These are phyloP conservation scores for Neurospora discreta DNA, from an alignment of 495 filamentous ascomycete genomes.

Conservation along the genomic window DNA sequence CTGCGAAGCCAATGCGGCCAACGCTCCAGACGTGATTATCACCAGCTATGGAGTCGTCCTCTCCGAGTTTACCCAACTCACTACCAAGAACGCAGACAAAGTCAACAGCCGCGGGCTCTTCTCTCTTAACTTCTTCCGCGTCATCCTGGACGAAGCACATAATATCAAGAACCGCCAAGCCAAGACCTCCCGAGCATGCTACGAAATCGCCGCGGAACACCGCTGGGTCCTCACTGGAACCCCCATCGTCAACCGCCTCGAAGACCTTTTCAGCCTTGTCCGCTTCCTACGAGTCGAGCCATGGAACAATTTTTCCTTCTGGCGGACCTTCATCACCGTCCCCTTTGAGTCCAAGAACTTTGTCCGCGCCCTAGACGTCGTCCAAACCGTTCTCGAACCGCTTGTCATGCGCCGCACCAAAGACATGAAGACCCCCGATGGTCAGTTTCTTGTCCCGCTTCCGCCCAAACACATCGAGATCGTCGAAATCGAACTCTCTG, in stretches of 20 bases:
- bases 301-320: constrained; percentile 97
- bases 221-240: constrained; percentile 93
- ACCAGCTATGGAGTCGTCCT: constrained; percentile 93
- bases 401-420: constrained; percentile 92
- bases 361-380: constrained; percentile 85
- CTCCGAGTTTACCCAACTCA: constrained; percentile 72
- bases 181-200: constrained; percentile 90
- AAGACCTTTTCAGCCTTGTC: constrained; percentile 93
- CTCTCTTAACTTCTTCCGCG: constrained; percentile 81
- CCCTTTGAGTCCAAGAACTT: constrained; percentile 95
- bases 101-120: constrained; percentile 64
- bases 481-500: constrained; percentile 73
- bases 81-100: constrained; percentile 42
- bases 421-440: constrained; percentile 93
- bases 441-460: constrained; percentile 72
- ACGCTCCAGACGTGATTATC: constrained; percentile 80
- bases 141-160: constrained; percentile 94
- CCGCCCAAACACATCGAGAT: constrained; percentile 74
- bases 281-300: constrained; percentile 88
- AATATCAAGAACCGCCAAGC: constrained; percentile 81
- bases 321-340: constrained; percentile 96
- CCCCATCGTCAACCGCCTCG: constrained; percentile 90
- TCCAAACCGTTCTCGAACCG: constrained; percentile 92
- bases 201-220: constrained; percentile 72
- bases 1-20: constrained; percentile 56